These are phyloP conservation scores for Tetrahymena borealis DNA, from an alignment of 73 alveolate species.

Conservation along the genomic window DNA sequence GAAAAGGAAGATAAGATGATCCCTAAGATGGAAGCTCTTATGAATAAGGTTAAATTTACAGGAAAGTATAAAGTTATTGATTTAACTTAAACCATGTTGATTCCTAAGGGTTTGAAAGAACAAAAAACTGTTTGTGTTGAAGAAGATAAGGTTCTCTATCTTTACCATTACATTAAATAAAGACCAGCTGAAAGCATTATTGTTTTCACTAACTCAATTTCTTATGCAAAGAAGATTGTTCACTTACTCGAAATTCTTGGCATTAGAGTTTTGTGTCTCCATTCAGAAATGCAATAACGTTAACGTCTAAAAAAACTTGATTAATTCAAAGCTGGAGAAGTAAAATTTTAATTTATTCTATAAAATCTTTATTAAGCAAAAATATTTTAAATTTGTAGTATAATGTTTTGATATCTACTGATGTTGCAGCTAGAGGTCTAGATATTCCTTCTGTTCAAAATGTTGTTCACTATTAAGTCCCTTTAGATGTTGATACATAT, in stretches of 20 bases:
- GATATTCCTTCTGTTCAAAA: slow-evolving; percentile 89
- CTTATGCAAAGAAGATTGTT: slow-evolving; percentile 79
- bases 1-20: slow-evolving; percentile 17
- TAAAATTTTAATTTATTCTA: not conserved
- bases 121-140: slow-evolving; percentile 38
- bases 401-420: slow-evolving; percentile 90
- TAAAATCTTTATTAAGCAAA: not conserved
- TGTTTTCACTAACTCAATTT: slow-evolving; percentile 86
- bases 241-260: slow-evolving; percentile 54
- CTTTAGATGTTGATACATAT: slow-evolving; percentile 85
- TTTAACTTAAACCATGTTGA: slow-evolving; percentile 51
- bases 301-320: slow-evolving; percentile 84
- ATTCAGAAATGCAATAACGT: slow-evolving; percentile 86
- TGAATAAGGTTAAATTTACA: slow-evolving; percentile 33
- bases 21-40: slow-evolving; percentile 28
- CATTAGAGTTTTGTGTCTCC: slow-evolving; percentile 54
- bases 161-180: slow-evolving; percentile 54
- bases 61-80: slow-evolving; percentile 56
- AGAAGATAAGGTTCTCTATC: slow-evolving; percentile 80
- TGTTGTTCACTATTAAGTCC: slow-evolving; percentile 91
- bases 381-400: slow-evolving; percentile 7
- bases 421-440: slow-evolving; percentile 97
- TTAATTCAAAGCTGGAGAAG: slow-evolving; percentile 55
- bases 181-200: slow-evolving; percentile 57
- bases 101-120: slow-evolving; percentile 54